These are phyloP conservation scores for Circinella umbellata DNA, from an alignment of 371 early-diverging fungal genomes.

Conservation along the genomic window DNA sequence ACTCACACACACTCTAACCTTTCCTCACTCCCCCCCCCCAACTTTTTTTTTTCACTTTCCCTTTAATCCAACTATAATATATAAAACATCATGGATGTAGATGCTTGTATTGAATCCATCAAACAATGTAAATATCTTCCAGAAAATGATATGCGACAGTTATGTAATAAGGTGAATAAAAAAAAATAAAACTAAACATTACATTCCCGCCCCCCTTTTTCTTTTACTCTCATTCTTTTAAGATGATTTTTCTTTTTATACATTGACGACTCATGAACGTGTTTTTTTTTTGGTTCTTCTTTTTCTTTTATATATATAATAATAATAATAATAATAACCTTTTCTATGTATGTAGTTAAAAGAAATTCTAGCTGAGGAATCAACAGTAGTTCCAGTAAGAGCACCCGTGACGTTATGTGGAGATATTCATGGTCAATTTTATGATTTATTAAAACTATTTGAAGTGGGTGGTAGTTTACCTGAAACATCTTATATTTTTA, in stretches of 20 bases:
- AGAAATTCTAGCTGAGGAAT: conserved; percentile 93
- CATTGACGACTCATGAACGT: too few relatives aligned
- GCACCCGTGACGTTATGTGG: conserved; percentile 98
- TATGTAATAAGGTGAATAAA: conserved; percentile 85
- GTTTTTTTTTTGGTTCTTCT: too few relatives aligned
- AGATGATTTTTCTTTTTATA: too few relatives aligned
- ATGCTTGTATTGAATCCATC: conserved; percentile 58
- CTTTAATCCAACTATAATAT: background rate
- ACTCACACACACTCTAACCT: too few relatives aligned
- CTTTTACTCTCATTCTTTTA: too few relatives aligned
- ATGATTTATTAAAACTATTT: conserved; percentile 97
- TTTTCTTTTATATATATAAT: too few relatives aligned
- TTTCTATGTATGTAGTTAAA: conserved; percentile 66
- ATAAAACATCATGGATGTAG: conserved; percentile 63
- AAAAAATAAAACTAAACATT: too few relatives aligned
- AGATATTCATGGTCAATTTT: conserved; percentile 99
- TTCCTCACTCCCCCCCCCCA: too few relatives aligned
- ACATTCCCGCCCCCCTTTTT: too few relatives aligned
- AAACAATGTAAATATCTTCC: conserved; percentile 89
- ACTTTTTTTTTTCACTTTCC: background rate
- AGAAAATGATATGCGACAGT: conserved; percentile 93
- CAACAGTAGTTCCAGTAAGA: conserved; percentile 93
- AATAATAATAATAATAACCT: too few relatives aligned
- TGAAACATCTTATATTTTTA: conserved; percentile 97
- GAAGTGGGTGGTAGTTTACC: conserved; percentile 97